Percentiles rank a stretch among this genome's conserved stretches.
Evolutionary conservation across 2,329 filamentous ascomycete species (phyloP).

Genomic region (Alternaria rosae): DNA sequence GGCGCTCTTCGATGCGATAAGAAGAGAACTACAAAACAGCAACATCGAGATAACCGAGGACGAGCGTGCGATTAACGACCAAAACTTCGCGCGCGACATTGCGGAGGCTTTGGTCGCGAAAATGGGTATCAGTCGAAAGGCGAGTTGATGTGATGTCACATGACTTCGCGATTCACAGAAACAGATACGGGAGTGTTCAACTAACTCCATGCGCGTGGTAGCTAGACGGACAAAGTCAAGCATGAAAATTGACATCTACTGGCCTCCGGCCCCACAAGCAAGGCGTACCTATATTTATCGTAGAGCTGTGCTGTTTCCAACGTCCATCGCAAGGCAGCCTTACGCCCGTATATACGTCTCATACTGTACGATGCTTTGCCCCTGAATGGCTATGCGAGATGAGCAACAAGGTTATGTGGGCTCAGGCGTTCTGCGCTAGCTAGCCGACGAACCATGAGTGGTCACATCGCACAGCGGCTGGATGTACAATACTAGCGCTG

Average conservation of each 20-base stretch:
- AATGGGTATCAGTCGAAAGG: slow-evolving; percentile 18
- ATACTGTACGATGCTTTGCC: neutral
- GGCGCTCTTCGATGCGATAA: slow-evolving; percentile 58
- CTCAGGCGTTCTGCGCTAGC: neutral
- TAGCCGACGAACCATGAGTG: neutral
- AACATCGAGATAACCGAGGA: slow-evolving; percentile 61
- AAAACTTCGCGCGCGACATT: slow-evolving; percentile 58
- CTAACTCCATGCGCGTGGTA: neutral
- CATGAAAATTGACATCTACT: neutral
- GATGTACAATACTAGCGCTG: neutral
- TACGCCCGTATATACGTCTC: neutral
- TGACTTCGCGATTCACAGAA: neutral
- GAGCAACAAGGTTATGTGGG: neutral
- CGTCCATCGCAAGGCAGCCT: neutral
- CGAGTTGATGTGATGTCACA: neutral
- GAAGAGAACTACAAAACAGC: slow-evolving; percentile 57
- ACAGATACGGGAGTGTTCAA: neutral
- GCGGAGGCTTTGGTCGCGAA: slow-evolving; percentile 52
- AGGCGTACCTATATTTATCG: neutral
- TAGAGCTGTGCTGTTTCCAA: neutral
- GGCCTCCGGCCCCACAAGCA: neutral
- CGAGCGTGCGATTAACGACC: slow-evolving; percentile 63
- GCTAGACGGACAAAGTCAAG: neutral
- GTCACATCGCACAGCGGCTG: neutral
- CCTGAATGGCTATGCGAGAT: neutral